phyloP scores from a whole-genome alignment of 208 protist genomes.

The Crithidia bombi region DNA sequence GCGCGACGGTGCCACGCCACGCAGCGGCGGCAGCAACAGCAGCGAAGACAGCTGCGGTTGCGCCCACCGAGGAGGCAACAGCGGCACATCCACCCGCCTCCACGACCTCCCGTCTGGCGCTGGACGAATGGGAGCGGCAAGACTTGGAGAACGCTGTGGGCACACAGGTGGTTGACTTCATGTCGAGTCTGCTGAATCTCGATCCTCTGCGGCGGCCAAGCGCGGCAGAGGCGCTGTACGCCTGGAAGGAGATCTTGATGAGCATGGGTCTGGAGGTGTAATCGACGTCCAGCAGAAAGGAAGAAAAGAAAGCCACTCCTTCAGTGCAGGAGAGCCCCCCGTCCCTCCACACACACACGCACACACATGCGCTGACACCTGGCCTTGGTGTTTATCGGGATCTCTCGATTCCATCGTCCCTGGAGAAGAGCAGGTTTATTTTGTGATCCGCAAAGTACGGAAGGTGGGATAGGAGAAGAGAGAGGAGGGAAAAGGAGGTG shows the following conservation, averaged over 20 bases:
- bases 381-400: too few relatives aligned
- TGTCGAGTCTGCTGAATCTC: slow-evolving; percentile 55
- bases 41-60: not conserved
- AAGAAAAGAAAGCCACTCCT: too few relatives aligned
- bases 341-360: too few relatives aligned
- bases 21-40: slow-evolving; percentile 5
- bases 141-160: slow-evolving; percentile 54
- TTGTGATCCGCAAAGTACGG: too few relatives aligned
- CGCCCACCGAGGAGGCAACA: not conserved
- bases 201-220: slow-evolving; percentile 71
- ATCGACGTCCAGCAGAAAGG: too few relatives aligned
- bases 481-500: too few relatives aligned
- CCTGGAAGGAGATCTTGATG: slow-evolving; percentile 57
- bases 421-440: too few relatives aligned
- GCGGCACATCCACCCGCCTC: not conserved
- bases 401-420: too few relatives aligned
- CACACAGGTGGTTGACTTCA: slow-evolving; percentile 54
- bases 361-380: too few relatives aligned
- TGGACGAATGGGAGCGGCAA: slow-evolving; percentile 56
- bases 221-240: slow-evolving; percentile 55
- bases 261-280: slow-evolving; percentile 24
- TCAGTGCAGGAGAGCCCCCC: too few relatives aligned
- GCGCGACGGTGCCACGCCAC: too few relatives aligned
- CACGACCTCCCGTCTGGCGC: slow-evolving; percentile 35
- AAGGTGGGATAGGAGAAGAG: too few relatives aligned